Conservation (phyloP, 106 monocot species). For the Dendrobium catenatum region DNA sequence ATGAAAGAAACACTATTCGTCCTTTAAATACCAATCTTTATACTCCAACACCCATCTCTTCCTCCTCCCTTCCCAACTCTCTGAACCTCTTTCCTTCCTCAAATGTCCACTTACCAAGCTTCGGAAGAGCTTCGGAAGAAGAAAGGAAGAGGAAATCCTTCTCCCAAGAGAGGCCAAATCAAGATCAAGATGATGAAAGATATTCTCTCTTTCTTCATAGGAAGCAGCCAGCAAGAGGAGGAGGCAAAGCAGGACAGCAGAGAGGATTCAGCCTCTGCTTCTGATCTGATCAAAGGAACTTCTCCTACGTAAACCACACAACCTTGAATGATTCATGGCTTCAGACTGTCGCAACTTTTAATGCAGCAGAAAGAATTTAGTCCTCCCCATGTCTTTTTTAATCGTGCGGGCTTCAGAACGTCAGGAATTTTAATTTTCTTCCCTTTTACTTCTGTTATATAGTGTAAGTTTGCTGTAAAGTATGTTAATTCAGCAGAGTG, state of each 20-base stretch:
- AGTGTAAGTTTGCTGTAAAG: too few relatives aligned
- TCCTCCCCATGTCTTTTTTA: too few relatives aligned
- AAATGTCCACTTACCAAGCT: not conserved
- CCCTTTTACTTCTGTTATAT: too few relatives aligned
- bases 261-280: too few relatives aligned
- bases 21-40: not conserved
- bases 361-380: too few relatives aligned
- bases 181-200: not conserved
- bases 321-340: too few relatives aligned
- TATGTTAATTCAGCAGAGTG: too few relatives aligned
- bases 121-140: not conserved
- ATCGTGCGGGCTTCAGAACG: too few relatives aligned
- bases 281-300: too few relatives aligned
- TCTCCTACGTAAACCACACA: too few relatives aligned
- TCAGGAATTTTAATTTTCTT: too few relatives aligned
- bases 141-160: conserved; percentile 3
- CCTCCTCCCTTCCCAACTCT: not conserved
- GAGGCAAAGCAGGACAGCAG: not conserved
- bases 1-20: not conserved
- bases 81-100: not conserved
- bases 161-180: not conserved
- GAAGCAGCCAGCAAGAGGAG: not conserved
- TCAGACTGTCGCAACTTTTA: too few relatives aligned
- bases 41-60: not conserved
- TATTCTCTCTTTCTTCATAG: not conserved